Evolutionary conservation across 2,329 filamentous ascomycete species (phyloP).

Genomic region (Monilinia fructigena): DNA sequence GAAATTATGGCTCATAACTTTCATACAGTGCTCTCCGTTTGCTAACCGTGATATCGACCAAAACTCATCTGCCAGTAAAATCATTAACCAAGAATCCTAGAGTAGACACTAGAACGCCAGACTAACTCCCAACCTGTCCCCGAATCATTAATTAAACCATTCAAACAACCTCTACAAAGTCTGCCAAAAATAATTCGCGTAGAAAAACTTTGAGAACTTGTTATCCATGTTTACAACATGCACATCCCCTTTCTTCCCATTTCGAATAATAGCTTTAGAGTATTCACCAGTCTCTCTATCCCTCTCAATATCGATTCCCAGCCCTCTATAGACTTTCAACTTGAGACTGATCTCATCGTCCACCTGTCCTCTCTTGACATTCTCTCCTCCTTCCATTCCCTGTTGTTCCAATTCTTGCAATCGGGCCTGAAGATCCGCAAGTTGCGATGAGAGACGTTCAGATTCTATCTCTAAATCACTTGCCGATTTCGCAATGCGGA

Average conservation of each 20-base stretch:
- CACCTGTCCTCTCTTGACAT: conserved; percentile 46
- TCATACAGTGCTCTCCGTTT: not conserved
- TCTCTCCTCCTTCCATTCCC: conserved; percentile 70
- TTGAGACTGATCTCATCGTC: conserved; percentile 70
- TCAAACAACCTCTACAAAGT: conserved; percentile 57
- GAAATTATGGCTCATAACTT: conserved; percentile 7
- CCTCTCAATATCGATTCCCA: conserved; percentile 84
- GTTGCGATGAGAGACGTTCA: conserved; percentile 80
- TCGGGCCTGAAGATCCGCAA: conserved; percentile 70
- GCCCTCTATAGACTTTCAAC: conserved; percentile 83
- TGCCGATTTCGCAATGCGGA: conserved; percentile 88
- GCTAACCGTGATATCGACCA: conserved; percentile 16
- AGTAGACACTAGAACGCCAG: conserved; percentile 4
- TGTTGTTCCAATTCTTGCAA: conserved; percentile 83
- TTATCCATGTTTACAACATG: conserved; percentile 93
- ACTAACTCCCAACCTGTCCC: not conserved
- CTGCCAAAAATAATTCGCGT: conserved; percentile 95
- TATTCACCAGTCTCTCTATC: conserved; percentile 73
- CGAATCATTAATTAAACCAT: not conserved
- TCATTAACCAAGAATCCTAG: not conserved
- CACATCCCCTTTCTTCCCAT: conserved; percentile 83
- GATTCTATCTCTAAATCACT: conserved; percentile 89
- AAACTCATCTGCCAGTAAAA: not conserved
- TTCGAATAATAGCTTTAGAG: conserved; percentile 79
- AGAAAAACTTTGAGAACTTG: conserved; percentile 88